A percentile compares a stretch with the other conserved stretches of the same genome.
These are phyloP conservation scores for Pterocarpus macrocarpus DNA, from an alignment of 306 rosid genomes.

Conservation along the genomic window DNA sequence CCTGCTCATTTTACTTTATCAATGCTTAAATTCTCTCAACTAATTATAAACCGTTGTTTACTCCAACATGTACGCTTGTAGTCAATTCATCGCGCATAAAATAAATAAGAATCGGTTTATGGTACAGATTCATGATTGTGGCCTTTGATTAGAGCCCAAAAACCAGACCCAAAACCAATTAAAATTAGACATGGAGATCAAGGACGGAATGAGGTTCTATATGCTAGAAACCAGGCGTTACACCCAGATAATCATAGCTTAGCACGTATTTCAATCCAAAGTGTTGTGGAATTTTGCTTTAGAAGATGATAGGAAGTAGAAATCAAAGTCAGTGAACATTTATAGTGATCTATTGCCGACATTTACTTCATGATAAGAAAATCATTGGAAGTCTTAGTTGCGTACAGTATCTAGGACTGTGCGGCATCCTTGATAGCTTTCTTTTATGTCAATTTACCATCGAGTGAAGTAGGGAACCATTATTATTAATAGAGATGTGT, in stretches of 20 bases:
- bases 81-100: constrained; percentile 12
- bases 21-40: not conserved
- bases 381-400: not conserved
- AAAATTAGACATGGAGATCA: constrained; percentile 13
- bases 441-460: not conserved
- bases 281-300: not conserved
- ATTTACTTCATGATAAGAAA: constrained; percentile 7
- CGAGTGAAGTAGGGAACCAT: constrained; percentile 1
- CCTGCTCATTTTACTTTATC: constrained; percentile 12
- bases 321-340: constrained; percentile 47
- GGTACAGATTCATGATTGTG: constrained; percentile 1
- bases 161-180: not conserved
- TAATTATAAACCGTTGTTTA: constrained; percentile 18
- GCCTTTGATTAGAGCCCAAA: constrained; percentile 16
- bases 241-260: not conserved
- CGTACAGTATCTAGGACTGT: not conserved
- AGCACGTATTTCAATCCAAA: not conserved
- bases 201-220: not conserved
- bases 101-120: not conserved
- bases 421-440: not conserved
- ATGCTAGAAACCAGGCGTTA: not conserved
- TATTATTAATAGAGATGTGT: not conserved
- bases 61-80: constrained; percentile 1
- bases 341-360: constrained; percentile 7
- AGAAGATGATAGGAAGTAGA: constrained; percentile 38